Percentiles rank a stretch among this genome's conserved stretches.
Evolutionary conservation across 257 asterid genomes (phyloP).

Genomic region (Schizonepeta tenuifolia): DNA sequence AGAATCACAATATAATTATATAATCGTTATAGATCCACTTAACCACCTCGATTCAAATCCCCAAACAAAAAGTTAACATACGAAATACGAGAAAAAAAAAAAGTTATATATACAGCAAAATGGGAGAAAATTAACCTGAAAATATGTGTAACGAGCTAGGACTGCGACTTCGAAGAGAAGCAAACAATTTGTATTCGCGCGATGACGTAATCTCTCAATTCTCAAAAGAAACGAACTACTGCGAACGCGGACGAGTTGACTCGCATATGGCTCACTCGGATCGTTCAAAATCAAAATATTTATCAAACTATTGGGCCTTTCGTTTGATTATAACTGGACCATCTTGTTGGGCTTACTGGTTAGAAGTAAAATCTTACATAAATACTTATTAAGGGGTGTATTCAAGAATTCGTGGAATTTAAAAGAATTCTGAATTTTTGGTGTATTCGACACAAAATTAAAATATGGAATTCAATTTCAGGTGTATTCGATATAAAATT

Average conservation of each 20-base stretch:
- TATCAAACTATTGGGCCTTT: constrained; percentile 15
- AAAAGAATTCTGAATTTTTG: too few species aligned
- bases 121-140: constrained; percentile 21
- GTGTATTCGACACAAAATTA: too few species aligned
- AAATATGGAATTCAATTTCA: too few species aligned
- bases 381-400: too few species aligned
- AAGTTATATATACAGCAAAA: neutral
- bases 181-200: constrained; percentile 36
- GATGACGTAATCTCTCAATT: constrained; percentile 44
- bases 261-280: too few species aligned
- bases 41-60: constrained; percentile 30
- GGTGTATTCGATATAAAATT: too few species aligned
- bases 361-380: too few species aligned
- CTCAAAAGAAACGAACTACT: constrained; percentile 25
- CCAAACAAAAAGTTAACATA: neutral
- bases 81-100: neutral
- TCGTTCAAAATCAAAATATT: neutral
- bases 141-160: constrained; percentile 10
- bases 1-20: neutral
- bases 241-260: constrained; percentile 41
- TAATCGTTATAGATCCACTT: constrained; percentile 32
- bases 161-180: constrained; percentile 44
- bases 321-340: too few species aligned
- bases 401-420: too few species aligned
- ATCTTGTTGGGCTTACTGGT: neutral